Evolutionary conservation across 2,329 filamentous ascomycete species (phyloP).

Genomic region (Sporothrix mexicana): DNA sequence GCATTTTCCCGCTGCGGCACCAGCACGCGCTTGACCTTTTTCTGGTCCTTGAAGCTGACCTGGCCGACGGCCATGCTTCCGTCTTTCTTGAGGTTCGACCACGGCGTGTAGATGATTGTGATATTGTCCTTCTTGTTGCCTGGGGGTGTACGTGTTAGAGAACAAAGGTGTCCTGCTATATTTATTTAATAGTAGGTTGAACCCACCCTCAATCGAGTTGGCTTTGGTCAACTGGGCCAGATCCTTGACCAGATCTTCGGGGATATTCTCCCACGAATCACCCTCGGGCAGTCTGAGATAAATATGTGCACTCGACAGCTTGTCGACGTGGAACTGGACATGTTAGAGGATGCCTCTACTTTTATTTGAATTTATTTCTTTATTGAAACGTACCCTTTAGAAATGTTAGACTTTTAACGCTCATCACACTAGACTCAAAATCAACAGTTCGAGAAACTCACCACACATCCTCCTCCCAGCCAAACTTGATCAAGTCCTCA

Average conservation of each 20-base stretch:
- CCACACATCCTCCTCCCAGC: conserved; percentile 96
- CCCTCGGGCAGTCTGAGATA: conserved; percentile 84
- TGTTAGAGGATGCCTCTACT: neutral
- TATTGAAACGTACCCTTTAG: conserved; percentile 7
- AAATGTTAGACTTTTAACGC: conserved; percentile 6
- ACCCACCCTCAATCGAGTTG: conserved; percentile 90
- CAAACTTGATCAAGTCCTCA: conserved; percentile 93
- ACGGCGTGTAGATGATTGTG: conserved; percentile 95
- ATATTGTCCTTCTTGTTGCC: conserved; percentile 99
- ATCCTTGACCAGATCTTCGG: conserved; percentile 75
- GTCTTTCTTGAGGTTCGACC: conserved; percentile 92
- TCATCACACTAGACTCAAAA: conserved; percentile 36
- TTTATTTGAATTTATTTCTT: neutral
- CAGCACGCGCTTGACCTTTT: conserved; percentile 82
- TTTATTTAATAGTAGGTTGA: neutral
- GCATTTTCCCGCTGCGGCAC: conserved; percentile 82
- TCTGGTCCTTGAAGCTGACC: conserved; percentile 89
- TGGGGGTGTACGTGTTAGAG: conserved; percentile 49
- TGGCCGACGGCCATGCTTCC: conserved; percentile 95
- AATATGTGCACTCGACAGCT: conserved; percentile 94
- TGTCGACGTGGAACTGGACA: conserved; percentile 90
- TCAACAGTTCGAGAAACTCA: conserved; percentile 48
- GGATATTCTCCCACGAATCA: conserved; percentile 83
- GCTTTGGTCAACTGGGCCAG: conserved; percentile 98
- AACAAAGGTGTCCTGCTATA: too few relatives aligned